Base-by-base conservation (phyloP, 2,329 filamentous ascomycete species). In the Cladosporium sp. region DNA sequence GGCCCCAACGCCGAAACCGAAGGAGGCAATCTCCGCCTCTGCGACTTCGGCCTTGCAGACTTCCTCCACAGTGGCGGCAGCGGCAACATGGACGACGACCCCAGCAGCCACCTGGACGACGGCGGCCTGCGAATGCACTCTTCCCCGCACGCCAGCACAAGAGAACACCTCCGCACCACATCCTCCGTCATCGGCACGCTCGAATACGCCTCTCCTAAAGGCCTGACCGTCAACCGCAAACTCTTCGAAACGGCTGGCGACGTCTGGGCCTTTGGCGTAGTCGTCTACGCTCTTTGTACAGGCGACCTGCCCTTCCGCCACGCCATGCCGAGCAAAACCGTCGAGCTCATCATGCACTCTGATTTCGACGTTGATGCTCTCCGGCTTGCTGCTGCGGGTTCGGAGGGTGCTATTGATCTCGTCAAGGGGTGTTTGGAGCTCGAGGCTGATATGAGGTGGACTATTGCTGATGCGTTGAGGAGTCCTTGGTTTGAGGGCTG, bases 41-140 rank as follows among this genome's bases (percentile, higher is more conserved):
- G 82, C 64, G 83, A 86, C 61, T 86, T 86, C 60, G 83, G 83
- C 41, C 82, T 86, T 71, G 81, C 83, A 11, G 82, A 85, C 61
- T 85, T 83, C 69, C 75, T 85, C 55, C 73, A 75, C 18, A 76
- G n/a, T n/a, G 30, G 30, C 30, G 30, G 30, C 30, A 32, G 71
- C 50, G 80, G 82, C 53, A 58, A 52, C 48, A 55, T 57, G 32
- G 57, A 60, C 45, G 52, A 56, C 9, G 36, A 48, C n/a, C 39
- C 45, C 29, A 35, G 45, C 36, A 36, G 40, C 4, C 45, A 48
- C 27, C 18, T 48, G 4, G 45, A 48, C 7, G 36, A 38, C 36
- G 36, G 36, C 16, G 20, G 16, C 7, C 25, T 43, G 9, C 9
- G 18, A 11, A 29, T 13, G 30, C 32, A 25, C 22, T 29, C 8